These are phyloP conservation scores for Cytospora leucostoma DNA, from an alignment of 2,329 filamentous ascomycete genomes.

Conservation along the genomic window DNA sequence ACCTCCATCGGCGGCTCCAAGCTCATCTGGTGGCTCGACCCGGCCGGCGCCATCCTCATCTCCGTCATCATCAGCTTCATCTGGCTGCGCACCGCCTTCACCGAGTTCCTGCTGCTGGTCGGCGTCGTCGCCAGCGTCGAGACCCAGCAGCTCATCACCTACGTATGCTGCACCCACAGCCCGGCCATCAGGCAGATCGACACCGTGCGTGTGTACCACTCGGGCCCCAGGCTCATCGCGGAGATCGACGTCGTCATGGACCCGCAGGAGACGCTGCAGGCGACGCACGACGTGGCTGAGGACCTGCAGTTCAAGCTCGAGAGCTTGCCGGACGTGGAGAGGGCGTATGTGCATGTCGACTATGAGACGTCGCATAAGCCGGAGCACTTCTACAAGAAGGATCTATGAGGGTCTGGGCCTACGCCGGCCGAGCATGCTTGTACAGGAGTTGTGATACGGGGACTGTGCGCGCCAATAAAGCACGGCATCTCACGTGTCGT, in stretches of 20 bases:
- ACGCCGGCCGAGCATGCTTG: neutral
- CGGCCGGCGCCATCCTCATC: slow-evolving; percentile 83
- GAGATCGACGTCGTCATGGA: slow-evolving; percentile 98
- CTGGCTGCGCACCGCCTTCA: slow-evolving; percentile 84
- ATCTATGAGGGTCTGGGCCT: slow-evolving; percentile 44
- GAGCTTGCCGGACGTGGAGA: slow-evolving; percentile 85
- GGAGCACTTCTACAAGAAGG: slow-evolving; percentile 70
- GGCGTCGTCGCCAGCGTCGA: slow-evolving; percentile 84
- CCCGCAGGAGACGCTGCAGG: slow-evolving; percentile 67
- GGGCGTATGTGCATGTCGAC: slow-evolving; percentile 95
- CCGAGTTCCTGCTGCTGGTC: slow-evolving; percentile 88
- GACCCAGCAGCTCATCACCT: slow-evolving; percentile 91
- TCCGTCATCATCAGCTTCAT: slow-evolving; percentile 75
- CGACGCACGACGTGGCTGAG: slow-evolving; percentile 91
- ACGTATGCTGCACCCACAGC: slow-evolving; percentile 92
- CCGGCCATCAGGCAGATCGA: slow-evolving; percentile 82
- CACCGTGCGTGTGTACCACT: slow-evolving; percentile 92
- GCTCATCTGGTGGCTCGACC: slow-evolving; percentile 92
- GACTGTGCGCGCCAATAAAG: too few species aligned
- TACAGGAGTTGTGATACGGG: neutral
- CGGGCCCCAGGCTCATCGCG: slow-evolving; percentile 83
- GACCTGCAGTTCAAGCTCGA: slow-evolving; percentile 93
- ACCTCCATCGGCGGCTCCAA: slow-evolving; percentile 91
- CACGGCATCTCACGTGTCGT: too few species aligned
- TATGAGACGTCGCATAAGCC: slow-evolving; percentile 96